Evolutionary conservation across 2,329 filamentous ascomycete genomes (phyloP), one percentile per base, ranked within the genome.

Genomic region (Hypoxylon sp.): DNA sequence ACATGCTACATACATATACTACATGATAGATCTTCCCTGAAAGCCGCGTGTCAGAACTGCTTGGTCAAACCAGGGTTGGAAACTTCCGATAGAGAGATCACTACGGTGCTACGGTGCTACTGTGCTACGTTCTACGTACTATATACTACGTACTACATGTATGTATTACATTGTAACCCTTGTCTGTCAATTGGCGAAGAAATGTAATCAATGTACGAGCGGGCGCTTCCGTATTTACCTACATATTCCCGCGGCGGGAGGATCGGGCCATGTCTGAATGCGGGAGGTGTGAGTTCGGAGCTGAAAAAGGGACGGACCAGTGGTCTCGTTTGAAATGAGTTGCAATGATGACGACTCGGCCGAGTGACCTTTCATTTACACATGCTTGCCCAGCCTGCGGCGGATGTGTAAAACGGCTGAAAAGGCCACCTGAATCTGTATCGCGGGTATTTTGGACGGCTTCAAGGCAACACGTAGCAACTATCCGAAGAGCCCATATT

Each of bases 181-280:
- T 58, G 53, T 17, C 24, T 59, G 21, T 42, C 46, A 46, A 53
- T 65, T 50, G 32, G 48, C 48, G 35, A 13, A 2, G 6, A 51
- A 27, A 54, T 35, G 46, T 46, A 52, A 50, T 32, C 13, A 51
- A 70, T 70, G 65, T 63, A 68, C 50, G 56, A 69, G 63, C 66
- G 67, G 69, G 66, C 51, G 50, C 39, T 65, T 57, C 63, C 63
- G 66, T 67, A 52, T n/a, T 32, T 57, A 51, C 58, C 11, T 57
- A 68, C 65, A 59, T 65, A 52, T 56, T 52, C 62, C 68, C 58
- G 65, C 51, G 37, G 63, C 67, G 69, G 67, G 69, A 68, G 54
- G 66, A 67, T 67, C 69, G 69, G 69, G 59, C 68, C 61, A 69
- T 69, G 69, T 58, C 66, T 67, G 21, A 67, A 65, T 62, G 29